Evolutionary conservation across 164 flowering plant genomes (phyloP).

Genomic region (Buxus sempervirens): DNA sequence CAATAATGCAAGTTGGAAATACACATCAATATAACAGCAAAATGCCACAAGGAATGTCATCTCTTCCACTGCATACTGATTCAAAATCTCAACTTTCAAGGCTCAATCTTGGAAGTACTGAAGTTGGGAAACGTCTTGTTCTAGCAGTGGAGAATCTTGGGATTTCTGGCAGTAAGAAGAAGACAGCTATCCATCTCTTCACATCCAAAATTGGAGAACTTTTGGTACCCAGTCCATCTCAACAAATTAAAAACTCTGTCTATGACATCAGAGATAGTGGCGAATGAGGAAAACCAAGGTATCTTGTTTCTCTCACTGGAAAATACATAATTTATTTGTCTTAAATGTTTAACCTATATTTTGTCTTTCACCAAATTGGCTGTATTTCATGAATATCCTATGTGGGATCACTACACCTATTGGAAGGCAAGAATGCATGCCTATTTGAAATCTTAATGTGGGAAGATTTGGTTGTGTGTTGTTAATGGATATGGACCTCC

Average conservation of each 20-base stretch:
- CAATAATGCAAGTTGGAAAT: slow-evolving; percentile 5
- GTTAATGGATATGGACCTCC: too few relatives aligned
- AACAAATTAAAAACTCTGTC: slow-evolving; percentile 19
- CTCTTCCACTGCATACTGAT: background rate
- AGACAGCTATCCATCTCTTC: slow-evolving; percentile 16
- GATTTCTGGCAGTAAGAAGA: slow-evolving; percentile 23
- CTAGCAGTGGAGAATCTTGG: slow-evolving; percentile 40
- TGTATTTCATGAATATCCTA: too few relatives aligned
- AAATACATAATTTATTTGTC: too few relatives aligned
- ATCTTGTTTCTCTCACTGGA: background rate
- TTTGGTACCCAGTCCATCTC: background rate
- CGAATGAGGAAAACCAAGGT: slow-evolving; percentile 19
- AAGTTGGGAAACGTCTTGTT: slow-evolving; percentile 46
- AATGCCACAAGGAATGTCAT: slow-evolving; percentile 14
- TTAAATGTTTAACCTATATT: too few relatives aligned
- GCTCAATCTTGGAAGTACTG: slow-evolving; percentile 18
- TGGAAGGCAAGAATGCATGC: too few relatives aligned
- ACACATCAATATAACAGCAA: slow-evolving; percentile 7
- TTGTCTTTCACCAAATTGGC: too few relatives aligned
- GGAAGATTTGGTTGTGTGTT: too few relatives aligned
- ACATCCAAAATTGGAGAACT: slow-evolving; percentile 15
- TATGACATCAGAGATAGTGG: slow-evolving; percentile 45
- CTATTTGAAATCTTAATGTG: too few relatives aligned
- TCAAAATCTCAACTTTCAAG: slow-evolving; percentile 11
- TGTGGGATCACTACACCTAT: too few relatives aligned